Evolutionary conservation across 2,329 filamentous ascomycete species (phyloP), one percentile per base, ranked within the genome.

Genomic region (Aspergillus transmontanensis): DNA sequence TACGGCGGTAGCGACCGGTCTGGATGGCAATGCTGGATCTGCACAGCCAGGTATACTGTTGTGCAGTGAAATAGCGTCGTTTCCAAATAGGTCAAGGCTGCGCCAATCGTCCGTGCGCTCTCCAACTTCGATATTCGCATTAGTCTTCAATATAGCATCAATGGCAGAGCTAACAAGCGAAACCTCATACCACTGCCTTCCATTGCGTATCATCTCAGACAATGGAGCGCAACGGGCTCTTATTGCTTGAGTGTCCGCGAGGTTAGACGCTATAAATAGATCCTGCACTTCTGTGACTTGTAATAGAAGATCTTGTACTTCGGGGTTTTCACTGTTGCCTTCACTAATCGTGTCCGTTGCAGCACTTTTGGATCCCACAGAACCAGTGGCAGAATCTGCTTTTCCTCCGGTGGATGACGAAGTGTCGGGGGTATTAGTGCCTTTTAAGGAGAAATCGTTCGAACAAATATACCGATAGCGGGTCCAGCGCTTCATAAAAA

Each of bases 261-360:
- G 46, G 41, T 66, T 63, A 39, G 67, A 60, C 11, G 68, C 71
- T 45, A 74, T 67, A 2, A 73, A 46, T 7, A 81, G 70, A 32
- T 76, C 74, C 61, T 81, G 80, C 6, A 75, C 69, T 63, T 82
- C 80, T 2, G 69, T 77, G 14, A 80, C 66, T 62, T 79, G 75
- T 1, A 78, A 64, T 59, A 71, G 72, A 7, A 79, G 60, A 30
- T 73, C 68, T 19, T 72, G 66, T 23, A 68, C 65, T 14, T 62
- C 60, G 14, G 55, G 63, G 7, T 58, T n/a, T 10, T 39, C 53
- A 14, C 58, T 61, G 36, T 68, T 63, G 6, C 60, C 63, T 4
- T 65, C 57, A 16, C 7, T 46, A 16, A 26, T 30, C 12, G 16
- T 28, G 21, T 65, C 36, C 23, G 43, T 34, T 32, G 21, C 43